Percentiles rank a stretch among this genome's conserved stretches.
Evolutionary conservation across 129 eudicot genomes (phyloP).

Genomic region (Ambrosia trifida): DNA sequence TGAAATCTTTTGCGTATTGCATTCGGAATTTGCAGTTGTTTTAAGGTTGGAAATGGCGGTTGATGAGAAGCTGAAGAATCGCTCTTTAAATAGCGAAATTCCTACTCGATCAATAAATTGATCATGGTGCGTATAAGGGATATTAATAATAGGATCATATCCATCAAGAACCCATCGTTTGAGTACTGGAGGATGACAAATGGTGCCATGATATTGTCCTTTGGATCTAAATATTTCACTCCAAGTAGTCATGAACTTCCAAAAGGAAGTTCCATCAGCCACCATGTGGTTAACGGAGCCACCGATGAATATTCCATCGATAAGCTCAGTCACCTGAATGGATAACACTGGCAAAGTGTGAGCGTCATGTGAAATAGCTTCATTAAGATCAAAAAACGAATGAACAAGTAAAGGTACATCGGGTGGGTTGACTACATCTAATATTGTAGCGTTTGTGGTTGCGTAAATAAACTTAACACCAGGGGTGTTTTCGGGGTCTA

Average conservation of each 20-base stretch:
- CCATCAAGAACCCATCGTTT: constrained; percentile 28
- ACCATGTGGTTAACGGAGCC: constrained; percentile 31
- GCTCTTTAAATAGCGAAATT: constrained; percentile 12
- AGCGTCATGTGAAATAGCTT: constrained; percentile 43
- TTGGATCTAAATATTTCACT: constrained; percentile 18
- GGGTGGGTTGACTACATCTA: constrained; percentile 37
- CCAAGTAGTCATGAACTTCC: constrained; percentile 32
- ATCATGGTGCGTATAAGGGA: constrained; percentile 19
- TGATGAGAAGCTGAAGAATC: constrained; percentile 40
- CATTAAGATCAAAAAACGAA: constrained; percentile 48
- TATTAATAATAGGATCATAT: neutral
- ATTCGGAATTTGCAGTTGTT: constrained; percentile 47
- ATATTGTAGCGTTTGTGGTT: constrained; percentile 14
- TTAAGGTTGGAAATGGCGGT: constrained; percentile 37
- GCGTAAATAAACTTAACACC: constrained; percentile 56
- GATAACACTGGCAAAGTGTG: constrained; percentile 34
- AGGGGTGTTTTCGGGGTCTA: constrained; percentile 38
- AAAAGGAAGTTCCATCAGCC: constrained; percentile 29
- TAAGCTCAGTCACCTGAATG: constrained; percentile 37
- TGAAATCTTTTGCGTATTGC: constrained; percentile 32
- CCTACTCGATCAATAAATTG: neutral
- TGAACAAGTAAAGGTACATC: constrained; percentile 43
- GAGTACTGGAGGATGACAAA: constrained; percentile 30
- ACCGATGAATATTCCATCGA: constrained; percentile 35
- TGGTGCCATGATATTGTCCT: neutral